These are phyloP conservation scores for Talaromyces sp. DNA, from an alignment of 2,329 filamentous ascomycete species.

Conservation along the genomic window DNA sequence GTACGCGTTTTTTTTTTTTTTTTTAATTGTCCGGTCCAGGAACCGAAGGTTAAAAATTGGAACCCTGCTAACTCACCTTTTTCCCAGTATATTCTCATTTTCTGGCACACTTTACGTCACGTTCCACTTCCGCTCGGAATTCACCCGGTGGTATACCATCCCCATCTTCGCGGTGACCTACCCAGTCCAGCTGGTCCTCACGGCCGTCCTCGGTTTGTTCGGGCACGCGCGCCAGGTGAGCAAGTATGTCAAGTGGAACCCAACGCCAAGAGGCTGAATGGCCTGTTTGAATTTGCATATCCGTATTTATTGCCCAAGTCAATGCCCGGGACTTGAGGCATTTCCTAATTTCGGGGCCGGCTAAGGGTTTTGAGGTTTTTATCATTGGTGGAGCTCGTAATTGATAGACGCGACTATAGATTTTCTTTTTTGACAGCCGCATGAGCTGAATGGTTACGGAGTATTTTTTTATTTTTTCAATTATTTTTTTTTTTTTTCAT, in stretches of 20 bases:
- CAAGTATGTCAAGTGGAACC: slow-evolving; percentile 45
- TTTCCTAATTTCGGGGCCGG: neutral
- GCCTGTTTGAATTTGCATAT: neutral
- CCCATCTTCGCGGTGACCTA: slow-evolving; percentile 40
- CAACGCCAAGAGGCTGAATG: slow-evolving; percentile 27
- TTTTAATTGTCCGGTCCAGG: neutral
- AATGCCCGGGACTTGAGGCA: too few species aligned
- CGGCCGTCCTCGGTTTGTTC: slow-evolving; percentile 43
- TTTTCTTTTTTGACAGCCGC: neutral
- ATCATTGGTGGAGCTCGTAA: neutral
- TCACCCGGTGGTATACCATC: slow-evolving; percentile 38
- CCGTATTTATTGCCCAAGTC: neutral
- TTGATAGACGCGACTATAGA: neutral
- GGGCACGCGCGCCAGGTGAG: slow-evolving; percentile 44
- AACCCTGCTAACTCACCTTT: neutral
- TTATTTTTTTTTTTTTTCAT: neutral
- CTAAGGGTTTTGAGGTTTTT: neutral
- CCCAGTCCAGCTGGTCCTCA: slow-evolving; percentile 40
- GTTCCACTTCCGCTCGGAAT: slow-evolving; percentile 42
- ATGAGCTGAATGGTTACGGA: neutral
- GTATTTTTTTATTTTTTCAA: neutral
- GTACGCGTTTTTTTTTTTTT: slow-evolving; percentile 21
- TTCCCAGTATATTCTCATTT: slow-evolving; percentile 36
- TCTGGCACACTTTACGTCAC: slow-evolving; percentile 45
- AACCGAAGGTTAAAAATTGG: neutral